Evolutionary conservation across 2,329 filamentous ascomycete genomes (phyloP).

Genomic region (Akanthomyces muscarius): DNA sequence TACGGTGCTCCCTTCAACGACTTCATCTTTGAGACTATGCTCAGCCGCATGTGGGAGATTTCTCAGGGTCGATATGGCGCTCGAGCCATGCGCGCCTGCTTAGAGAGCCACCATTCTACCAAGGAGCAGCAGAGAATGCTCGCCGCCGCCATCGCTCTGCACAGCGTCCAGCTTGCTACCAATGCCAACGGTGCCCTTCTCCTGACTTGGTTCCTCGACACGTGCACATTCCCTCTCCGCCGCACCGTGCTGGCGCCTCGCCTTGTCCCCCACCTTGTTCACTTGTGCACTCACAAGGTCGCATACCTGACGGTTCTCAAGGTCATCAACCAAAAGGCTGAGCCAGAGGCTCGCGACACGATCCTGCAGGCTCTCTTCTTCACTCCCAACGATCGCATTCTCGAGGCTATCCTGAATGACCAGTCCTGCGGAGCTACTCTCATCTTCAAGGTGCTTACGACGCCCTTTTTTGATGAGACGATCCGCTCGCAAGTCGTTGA

Average conservation of each 20-base stretch:
- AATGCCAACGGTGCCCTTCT: constrained; percentile 93
- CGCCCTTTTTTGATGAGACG: constrained; percentile 91
- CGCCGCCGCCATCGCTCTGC: constrained; percentile 88
- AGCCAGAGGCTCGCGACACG: constrained; percentile 84
- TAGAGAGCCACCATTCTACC: constrained; percentile 91
- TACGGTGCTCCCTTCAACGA: constrained; percentile 87
- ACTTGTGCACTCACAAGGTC: constrained; percentile 97
- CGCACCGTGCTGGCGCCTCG: constrained; percentile 88
- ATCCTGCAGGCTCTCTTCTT: constrained; percentile 92
- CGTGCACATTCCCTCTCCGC: constrained; percentile 89
- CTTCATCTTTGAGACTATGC: constrained; percentile 98
- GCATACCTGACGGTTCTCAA: constrained; percentile 96
- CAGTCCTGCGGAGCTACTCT: constrained; percentile 89
- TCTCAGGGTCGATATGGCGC: constrained; percentile 91
- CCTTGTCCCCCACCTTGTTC: constrained; percentile 86
- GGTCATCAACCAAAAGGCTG: constrained; percentile 96
- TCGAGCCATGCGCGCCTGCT: constrained; percentile 90
- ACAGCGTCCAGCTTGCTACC: constrained; percentile 93
- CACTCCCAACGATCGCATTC: constrained; percentile 74
- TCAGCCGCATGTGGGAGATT: constrained; percentile 89
- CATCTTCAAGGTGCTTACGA: constrained; percentile 98
- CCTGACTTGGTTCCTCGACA: constrained; percentile 96
- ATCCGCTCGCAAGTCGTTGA: constrained; percentile 86
- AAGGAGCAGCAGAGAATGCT: constrained; percentile 96
- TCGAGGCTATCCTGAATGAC: constrained; percentile 88